A percentile compares a stretch with the other conserved stretches of the same genome.
Evolutionary conservation across 2,329 filamentous ascomycete genomes (phyloP).

Genomic region (Ustulina deusta): DNA sequence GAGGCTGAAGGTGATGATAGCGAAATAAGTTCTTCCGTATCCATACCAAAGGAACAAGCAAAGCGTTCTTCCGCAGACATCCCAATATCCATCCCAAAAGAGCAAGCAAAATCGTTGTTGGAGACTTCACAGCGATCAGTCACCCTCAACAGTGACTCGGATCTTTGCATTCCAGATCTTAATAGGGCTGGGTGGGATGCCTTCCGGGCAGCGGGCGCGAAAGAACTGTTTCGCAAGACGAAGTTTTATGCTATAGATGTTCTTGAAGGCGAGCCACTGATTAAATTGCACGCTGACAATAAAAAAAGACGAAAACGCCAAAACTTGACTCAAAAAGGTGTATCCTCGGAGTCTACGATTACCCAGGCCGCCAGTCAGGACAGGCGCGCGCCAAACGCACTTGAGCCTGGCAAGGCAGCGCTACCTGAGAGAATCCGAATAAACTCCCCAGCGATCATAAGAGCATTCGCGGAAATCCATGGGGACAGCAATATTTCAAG

Average conservation of each 20-base stretch:
- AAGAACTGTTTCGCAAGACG: slow-evolving; percentile 22
- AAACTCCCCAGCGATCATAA: slow-evolving; percentile 12
- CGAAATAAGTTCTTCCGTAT: no score
- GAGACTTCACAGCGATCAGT: not conserved
- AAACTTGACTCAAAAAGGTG: not conserved
- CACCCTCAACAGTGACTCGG: slow-evolving; percentile 1
- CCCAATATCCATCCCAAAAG: not conserved
- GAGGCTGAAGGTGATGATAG: no score
- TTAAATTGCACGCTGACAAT: not conserved
- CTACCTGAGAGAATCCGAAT: slow-evolving; percentile 26
- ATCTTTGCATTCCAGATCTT: slow-evolving; percentile 11
- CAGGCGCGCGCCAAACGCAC: no score
- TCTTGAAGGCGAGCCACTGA: slow-evolving; percentile 16
- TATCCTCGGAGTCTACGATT: not conserved
- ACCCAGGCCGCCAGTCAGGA: not conserved
- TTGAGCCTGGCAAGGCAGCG: not conserved
- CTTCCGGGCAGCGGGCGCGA: not conserved
- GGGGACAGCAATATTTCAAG: not conserved
- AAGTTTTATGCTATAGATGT: slow-evolving; percentile 24
- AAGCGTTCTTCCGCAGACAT: no score
- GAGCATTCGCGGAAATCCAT: not conserved
- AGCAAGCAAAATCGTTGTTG: not conserved
- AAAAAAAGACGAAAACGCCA: not conserved
- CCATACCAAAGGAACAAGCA: no score
- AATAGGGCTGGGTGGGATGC: slow-evolving; percentile 15